Base-by-base conservation (phyloP, 78 protist species). In the Diacronema lutheri region DNA sequence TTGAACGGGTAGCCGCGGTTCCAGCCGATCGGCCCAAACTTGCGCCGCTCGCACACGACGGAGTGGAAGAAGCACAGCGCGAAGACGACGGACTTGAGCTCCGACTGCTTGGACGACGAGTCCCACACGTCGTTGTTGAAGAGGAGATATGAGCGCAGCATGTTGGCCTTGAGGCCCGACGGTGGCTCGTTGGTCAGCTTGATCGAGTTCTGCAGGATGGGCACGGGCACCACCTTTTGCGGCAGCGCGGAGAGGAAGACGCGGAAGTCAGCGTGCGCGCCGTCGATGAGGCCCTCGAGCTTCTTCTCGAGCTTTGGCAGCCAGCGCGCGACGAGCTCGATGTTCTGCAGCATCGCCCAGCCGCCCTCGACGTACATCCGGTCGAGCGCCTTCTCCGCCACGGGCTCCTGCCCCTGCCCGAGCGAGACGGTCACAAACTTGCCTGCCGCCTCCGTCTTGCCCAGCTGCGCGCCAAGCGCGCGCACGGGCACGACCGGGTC, bases 111-210 rank as follows among this genome's bases (percentile, higher is more conserved):
- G 33, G 38, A 91, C 31, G 57, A 93, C 82, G 13, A 83, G 61
- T 95, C 95, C 91, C 92, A 93, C 91, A 90, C 83, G 81, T 90
- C 80, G 25, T 91, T 76, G 50, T 89, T 74, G 58, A 93, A 95
- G 50, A 83, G 62, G 23, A 91, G 33, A 88, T 79, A 95, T 73
- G 94, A 50, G 35, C 95, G 74, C 83, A 60, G 21, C 78, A 96
- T 35, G 58, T 92, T 93, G 5, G 97, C 96, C 83, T 89, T 88
- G 73, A 94, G 50, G 25, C 97, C 98, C 19, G 64, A 61, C 46
- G 98, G 98, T 31, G 97, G 96, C 88, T 96, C 98, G 90, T 94
- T 93, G 12, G 98, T 96, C 40, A 95, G 64, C 90, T 96, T 96
- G 90, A 96, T 86, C 55, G 87, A 92, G 31, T 66, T 46, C 60